Conservation (phyloP, 352 stramenopile species). For the Plasmopara muralis region DNA sequence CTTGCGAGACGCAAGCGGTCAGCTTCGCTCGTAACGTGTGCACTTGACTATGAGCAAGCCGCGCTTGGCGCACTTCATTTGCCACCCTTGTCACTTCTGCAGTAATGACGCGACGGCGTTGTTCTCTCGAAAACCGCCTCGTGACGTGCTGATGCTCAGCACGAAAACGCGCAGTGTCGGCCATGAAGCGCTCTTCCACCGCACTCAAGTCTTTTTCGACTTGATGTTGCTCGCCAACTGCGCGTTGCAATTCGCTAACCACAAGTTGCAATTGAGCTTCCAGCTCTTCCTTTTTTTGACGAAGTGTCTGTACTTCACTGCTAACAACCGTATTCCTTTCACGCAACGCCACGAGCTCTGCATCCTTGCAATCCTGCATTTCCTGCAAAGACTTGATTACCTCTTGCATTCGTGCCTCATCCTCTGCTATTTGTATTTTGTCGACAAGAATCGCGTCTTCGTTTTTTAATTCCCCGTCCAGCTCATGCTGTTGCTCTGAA, state of each 20-base stretch:
- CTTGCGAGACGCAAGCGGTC: conserved; percentile 38
- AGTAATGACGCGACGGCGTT: conserved; percentile 34
- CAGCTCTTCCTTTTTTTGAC: conserved; percentile 40
- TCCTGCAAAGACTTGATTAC: conserved; percentile 29
- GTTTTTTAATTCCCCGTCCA: conserved; percentile 13
- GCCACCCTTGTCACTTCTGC: conserved; percentile 32
- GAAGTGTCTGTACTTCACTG: conserved; percentile 21
- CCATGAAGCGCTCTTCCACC: conserved; percentile 46
- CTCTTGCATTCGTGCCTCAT: conserved; percentile 31
- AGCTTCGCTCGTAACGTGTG: conserved; percentile 43
- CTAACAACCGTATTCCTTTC: conserved; percentile 22
- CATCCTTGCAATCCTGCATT: conserved; percentile 38
- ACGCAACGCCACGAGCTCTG: conserved; percentile 24
- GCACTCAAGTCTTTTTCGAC: conserved; percentile 36
- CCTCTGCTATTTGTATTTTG: conserved; percentile 13
- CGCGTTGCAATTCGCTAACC: conserved; percentile 42
- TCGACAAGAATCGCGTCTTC: conserved; percentile 13
- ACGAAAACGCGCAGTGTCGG: conserved; percentile 37
- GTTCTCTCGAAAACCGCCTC: conserved; percentile 25
- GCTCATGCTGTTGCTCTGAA: conserved; percentile 28
- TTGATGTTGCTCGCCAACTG: conserved; percentile 27
- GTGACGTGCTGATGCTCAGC: conserved; percentile 45
- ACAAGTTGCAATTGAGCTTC: conserved; percentile 50
- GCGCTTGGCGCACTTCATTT: conserved; percentile 30
- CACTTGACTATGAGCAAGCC: conserved; percentile 32